Evolutionary conservation across 306 rosid species (phyloP), one percentile per base, ranked within the genome.

Genomic region (Cicer bijugum): DNA sequence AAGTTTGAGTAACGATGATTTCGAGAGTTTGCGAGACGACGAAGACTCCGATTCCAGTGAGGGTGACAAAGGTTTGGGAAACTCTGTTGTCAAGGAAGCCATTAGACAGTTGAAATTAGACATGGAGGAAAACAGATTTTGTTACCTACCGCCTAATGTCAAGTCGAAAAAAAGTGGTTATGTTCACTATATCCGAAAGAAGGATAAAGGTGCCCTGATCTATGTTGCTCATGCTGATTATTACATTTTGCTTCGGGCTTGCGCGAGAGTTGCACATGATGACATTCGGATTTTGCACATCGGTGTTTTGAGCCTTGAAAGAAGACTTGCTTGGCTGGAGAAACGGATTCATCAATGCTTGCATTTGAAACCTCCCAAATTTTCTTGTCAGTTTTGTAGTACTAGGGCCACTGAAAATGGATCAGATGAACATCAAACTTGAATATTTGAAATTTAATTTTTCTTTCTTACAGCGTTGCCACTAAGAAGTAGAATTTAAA

Each of bases 151-250:
- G 7, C 96, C 96, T 4, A 81, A 88, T 81, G 74, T 58, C 59
- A 76, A 80, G 35, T 8, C 11, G 33, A 86, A 70, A 75, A 84
- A 81, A 78, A 72, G 69, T 10, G 92, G 70, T 74, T 93, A 93
- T 80, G 85, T 91, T 77, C 94, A 85, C 59, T 93, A 89, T 62
- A 84, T 65, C 17, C 87, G 98, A 78, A 93, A 91, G 87, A 82
- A 45, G 53, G 93, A 84, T 47, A 78, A 76, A 45, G 97, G 97
- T 72, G 87, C 83, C 20, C 67, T 74, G 35, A 78, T 87, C 12
- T 91, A 89, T 55, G 92, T 37, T 33, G 94, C 92, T 12, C 97
- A 91, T 80, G 97, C 98, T 14, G 98, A 93, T 81, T 93, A 91
- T 75, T 93, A 91, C 86, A 84, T 91, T 63, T 69, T 91, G 79